phyloP scores from a whole-genome alignment of 805 yeast species.

The Lipomyces sp. region DNA sequence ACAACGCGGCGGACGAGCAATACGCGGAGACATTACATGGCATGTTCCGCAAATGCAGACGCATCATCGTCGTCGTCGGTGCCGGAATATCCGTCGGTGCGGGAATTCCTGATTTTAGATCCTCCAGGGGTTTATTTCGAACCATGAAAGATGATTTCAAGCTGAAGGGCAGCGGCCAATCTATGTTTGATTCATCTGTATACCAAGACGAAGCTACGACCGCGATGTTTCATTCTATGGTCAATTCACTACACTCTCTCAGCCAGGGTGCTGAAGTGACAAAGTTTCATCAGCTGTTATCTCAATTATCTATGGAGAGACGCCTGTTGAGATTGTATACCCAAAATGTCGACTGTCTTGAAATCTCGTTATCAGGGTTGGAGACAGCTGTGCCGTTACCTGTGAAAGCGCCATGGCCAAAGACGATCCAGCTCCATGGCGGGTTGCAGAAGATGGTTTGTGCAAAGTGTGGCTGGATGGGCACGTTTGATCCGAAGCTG shows the following conservation, averaged over 20 bases:
- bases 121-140: conserved; percentile 75
- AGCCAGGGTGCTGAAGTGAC: conserved; percentile 68
- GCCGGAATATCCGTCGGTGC: conserved; percentile 92
- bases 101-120: conserved; percentile 88
- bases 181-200: conserved; percentile 78
- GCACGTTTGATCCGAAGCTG: conserved; percentile 57
- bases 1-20: not conserved
- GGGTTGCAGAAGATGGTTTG: conserved; percentile 74
- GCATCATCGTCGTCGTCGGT: conserved; percentile 73
- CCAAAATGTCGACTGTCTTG: conserved; percentile 86
- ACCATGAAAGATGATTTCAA: conserved; percentile 49
- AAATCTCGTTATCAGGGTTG: conserved; percentile 58
- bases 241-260: conserved; percentile 62
- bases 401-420: conserved; percentile 53
- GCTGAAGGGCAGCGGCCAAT: conserved; percentile 60
- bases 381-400: conserved; percentile 57
- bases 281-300: conserved; percentile 69
- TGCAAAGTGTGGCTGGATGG: conserved; percentile 69
- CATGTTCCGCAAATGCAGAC: conserved; percentile 51
- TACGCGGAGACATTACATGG: conserved; percentile 18
- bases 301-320: conserved; percentile 62
- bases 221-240: conserved; percentile 72
- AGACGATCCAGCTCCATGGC: conserved; percentile 83
- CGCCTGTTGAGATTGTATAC: conserved; percentile 77
- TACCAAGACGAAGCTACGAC: conserved; percentile 68